These are phyloP conservation scores for Cordia subcordata DNA, from an alignment of 257 asterid species.

Conservation along the genomic window DNA sequence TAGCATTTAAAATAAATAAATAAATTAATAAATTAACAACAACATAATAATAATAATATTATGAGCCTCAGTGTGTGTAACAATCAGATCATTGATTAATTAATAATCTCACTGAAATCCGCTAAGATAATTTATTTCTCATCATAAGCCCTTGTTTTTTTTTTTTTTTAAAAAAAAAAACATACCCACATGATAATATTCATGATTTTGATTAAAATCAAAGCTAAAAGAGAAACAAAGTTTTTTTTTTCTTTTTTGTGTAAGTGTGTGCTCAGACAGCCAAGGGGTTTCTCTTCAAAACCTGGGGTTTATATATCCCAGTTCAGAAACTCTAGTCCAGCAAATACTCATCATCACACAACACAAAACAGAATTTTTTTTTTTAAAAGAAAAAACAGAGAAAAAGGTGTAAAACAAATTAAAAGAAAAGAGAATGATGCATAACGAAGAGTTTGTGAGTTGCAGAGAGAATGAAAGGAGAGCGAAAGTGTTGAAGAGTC, in stretches of 20 bases:
- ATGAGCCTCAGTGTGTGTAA: conserved; percentile 92
- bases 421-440: neutral
- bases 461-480: neutral
- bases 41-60: neutral
- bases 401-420: neutral
- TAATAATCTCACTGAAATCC: conserved; percentile 83
- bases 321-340: conserved; percentile 47
- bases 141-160: conserved; percentile 41
- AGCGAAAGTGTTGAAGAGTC: no score
- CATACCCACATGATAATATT: neutral
- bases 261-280: conserved; percentile 60
- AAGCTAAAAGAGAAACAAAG: no score
- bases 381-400: neutral
- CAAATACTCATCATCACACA: conserved; percentile 25
- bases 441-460: neutral
- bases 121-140: conserved; percentile 73
- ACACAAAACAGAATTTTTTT: no score
- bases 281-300: conserved; percentile 43
- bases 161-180: no score
- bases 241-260: no score
- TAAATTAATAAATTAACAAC: neutral
- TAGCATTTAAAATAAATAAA: conserved; percentile 13
- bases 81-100: conserved; percentile 72
- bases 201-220: no score
- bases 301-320: conserved; percentile 20